Base-by-base conservation (phyloP, 176 grass and related monocot species). In the Phragmites australis region DNA sequence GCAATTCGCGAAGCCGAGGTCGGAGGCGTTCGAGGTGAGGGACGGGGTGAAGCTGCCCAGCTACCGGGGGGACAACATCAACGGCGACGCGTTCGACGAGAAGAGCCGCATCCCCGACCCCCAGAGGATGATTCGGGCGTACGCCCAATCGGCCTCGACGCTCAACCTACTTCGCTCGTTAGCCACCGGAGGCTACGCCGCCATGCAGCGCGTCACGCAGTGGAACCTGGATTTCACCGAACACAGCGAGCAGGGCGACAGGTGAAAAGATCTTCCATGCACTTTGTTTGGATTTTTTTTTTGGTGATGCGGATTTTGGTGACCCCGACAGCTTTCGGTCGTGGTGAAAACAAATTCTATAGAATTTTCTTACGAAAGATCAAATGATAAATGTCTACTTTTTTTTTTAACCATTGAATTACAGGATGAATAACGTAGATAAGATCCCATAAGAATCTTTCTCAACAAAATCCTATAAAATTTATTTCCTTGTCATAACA, bases 161-260 rank as follows among this genome's bases (percentile, higher is more conserved):
- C 91, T 91, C 50, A 94, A 94, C 74, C 88, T 91, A 39, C 86
- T 94, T 46, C 88, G 92, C 3, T 64, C 88, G n/a, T 91, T 94
- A 27, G 92, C 92, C 83, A 88, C 82, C 29, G 92, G 92, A 42
- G 92, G 92, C 9, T 94, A 89, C 75, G 92, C 92, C 8, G 86
- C 82, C 71, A 88, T 94, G 88, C 88, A 94, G 66, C 85, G 81
- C 4, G 86, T 91, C 34, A 86, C 83, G 23, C 83, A 87, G 52
- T 94, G 89, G 92, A 94, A 90, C 72, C 92, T 87, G 23, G 92
- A 94, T 84, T 94, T 94, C 80, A 91, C 84, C 2, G 59, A 91
- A 8, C 89, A 87, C 83, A 94, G 83, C 63, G 88, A 93, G 74
- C 88, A 86, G 66, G 91, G 82, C 0, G 88, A 93, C 68, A 84